These are phyloP conservation scores for Amphibolis antarctica DNA, from an alignment of 106 monocot species.

Conservation along the genomic window DNA sequence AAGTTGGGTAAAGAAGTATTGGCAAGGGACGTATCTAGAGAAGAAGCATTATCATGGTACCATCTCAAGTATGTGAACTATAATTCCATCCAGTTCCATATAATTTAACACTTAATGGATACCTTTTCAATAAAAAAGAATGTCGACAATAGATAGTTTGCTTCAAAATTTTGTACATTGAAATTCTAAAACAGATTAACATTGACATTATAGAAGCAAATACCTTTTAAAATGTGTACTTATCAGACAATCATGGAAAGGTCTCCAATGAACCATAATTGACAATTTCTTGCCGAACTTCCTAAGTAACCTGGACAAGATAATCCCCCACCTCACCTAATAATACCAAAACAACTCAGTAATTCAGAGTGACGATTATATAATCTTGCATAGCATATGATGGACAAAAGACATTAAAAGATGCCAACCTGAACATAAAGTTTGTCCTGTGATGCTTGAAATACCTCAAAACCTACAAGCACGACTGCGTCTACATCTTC, in stretches of 20 bases:
- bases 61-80: too few relatives aligned
- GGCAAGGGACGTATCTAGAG: too few relatives aligned
- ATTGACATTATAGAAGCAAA: not conserved
- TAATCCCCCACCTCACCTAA: slow-evolving; percentile 89
- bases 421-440: slow-evolving; percentile 70
- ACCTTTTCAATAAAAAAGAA: too few relatives aligned
- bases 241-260: slow-evolving; percentile 74
- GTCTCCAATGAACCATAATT: slow-evolving; percentile 63
- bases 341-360: not conserved
- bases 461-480: slow-evolving; percentile 64
- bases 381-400: not conserved
- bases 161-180: too few relatives aligned
- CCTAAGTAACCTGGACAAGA: slow-evolving; percentile 61
- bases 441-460: slow-evolving; percentile 72
- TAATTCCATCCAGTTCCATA: too few relatives aligned
- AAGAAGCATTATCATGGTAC: too few relatives aligned
- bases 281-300: slow-evolving; percentile 80
- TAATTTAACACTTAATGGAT: not conserved
- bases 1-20: too few relatives aligned
- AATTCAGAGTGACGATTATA: not conserved
- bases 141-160: too few relatives aligned
- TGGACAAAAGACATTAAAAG: not conserved
- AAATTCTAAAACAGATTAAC: slow-evolving; percentile 14
- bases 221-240: slow-evolving; percentile 91
- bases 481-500: slow-evolving; percentile 62